Base-by-base conservation (phyloP, 2,329 filamentous ascomycete genomes). In the Biscogniauxia marginata region DNA sequence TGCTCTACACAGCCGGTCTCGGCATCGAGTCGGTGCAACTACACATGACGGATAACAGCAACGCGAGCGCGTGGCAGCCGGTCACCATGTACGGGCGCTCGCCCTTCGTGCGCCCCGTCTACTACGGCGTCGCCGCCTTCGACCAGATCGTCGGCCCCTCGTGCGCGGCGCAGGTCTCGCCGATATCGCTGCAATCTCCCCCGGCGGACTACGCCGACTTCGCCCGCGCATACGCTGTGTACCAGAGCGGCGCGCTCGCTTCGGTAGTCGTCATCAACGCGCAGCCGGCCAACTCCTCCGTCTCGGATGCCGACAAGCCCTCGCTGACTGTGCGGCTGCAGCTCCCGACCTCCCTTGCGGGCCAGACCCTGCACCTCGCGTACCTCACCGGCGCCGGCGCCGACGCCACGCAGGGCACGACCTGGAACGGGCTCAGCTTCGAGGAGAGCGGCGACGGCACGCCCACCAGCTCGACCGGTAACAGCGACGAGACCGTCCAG, bases 11-110 rank as follows among this genome's bases (percentile, higher is more conserved):
- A 3, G 77, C 79, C 7, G 74, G 74, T 5, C 71, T 79, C 44
- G 77, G 77, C 57, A 74, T 81, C 51, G 68, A 72, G 0, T 75
- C 75, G 7, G 77, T 81, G 2, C 73, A 79, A 58, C 76, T 81
- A 72, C 79, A 82, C 71, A 80, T 81, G 78, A 81, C 79, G 8
- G 77, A 79, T 66, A 79, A 79, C 66, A 79, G 78, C 57, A 77
- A 77, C 61, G 76, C 78, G 6, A 74, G 74, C 54, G 76, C 79
- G 2, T 82, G 79, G 79, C 74, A 78, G 59, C 79, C 79, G 16
- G 69, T 76, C 39, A 50, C 67, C 18, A 67, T 73, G 56, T 72
- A 75, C 58, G 74, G 70, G 23, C 71, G 66, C 4, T 66, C 69
- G 22, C 73, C 76, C 1, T 74, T 74, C 59, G 77, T 81, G 8